These are phyloP conservation scores for Suhomyces bokatorum DNA, from an alignment of 1,139 yeast genomes.

Conservation along the genomic window DNA sequence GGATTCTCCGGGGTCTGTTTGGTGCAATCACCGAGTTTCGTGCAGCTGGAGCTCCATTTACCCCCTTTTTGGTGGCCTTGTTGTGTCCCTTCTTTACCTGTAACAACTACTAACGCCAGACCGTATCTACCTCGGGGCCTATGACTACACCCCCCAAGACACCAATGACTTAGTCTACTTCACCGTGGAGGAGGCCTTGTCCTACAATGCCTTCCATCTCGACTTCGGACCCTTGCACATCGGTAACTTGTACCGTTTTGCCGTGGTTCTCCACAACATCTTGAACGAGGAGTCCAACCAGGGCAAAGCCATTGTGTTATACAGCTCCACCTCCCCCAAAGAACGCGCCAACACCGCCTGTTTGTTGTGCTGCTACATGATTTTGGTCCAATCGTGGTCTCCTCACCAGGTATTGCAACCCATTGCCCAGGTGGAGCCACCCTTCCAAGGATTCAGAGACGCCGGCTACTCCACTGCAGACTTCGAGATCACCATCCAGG, in stretches of 20 bases:
- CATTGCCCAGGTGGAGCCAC: conserved; percentile 87
- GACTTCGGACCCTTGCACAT: conserved; percentile 96
- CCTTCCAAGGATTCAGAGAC: conserved; percentile 91
- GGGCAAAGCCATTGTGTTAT: conserved; percentile 87
- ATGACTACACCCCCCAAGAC: conserved; percentile 75
- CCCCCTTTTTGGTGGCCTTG: background rate
- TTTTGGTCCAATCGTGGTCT: conserved; percentile 94
- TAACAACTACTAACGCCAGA: conserved; percentile 43
- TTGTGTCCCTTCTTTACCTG: background rate
- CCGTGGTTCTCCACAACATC: conserved; percentile 88
- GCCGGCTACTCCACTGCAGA: conserved; percentile 97
- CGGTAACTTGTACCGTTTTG: conserved; percentile 91
- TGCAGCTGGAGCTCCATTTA: background rate
- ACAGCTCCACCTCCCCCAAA: conserved; percentile 78
- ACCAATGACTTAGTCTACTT: conserved; percentile 78
- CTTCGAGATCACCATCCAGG: conserved; percentile 90
- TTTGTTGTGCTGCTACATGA: conserved; percentile 90
- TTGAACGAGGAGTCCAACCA: conserved; percentile 82
- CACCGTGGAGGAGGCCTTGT: conserved; percentile 88
- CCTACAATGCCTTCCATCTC: conserved; percentile 88
- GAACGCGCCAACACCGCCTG: conserved; percentile 94
- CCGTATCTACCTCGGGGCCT: conserved; percentile 88
- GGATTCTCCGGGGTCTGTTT: background rate
- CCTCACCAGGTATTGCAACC: conserved; percentile 98
- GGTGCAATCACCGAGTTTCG: background rate